Percentiles rank a stretch among this genome's conserved stretches.
phyloP scores from a whole-genome alignment of 1,284 basidiomycete species.

The Microbotryomycetes sp. region DNA sequence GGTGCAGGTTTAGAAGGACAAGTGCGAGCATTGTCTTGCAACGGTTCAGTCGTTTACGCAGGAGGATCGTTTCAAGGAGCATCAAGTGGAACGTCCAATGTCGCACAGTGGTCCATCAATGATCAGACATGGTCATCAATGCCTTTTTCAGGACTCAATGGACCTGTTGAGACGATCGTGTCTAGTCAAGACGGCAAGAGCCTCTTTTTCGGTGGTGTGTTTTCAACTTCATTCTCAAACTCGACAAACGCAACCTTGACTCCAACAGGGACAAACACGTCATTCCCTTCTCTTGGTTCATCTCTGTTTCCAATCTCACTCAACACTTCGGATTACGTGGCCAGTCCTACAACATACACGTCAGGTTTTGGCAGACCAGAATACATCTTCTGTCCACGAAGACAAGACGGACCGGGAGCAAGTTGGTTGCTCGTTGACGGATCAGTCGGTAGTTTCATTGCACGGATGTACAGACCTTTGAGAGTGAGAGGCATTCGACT shows the following conservation, averaged over 20 bases:
- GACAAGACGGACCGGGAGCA: conserved; percentile 64
- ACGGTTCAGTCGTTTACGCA: conserved; percentile 68
- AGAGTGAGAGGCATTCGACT: conserved; percentile 73
- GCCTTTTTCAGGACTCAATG: conserved; percentile 75
- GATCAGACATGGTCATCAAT: conserved; percentile 64
- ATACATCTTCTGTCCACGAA: conserved; percentile 75
- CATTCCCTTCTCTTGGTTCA: conserved; percentile 74
- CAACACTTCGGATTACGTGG: conserved; percentile 53
- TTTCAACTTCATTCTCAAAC: conserved; percentile 45
- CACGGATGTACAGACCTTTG: conserved; percentile 64
- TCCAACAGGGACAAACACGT: conserved; percentile 60
- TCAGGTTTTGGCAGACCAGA: conserved; percentile 62
- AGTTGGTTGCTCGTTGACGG: conserved; percentile 78
- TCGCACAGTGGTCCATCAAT: conserved; percentile 70
- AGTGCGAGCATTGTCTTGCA: conserved; percentile 75
- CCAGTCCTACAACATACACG: conserved; percentile 61
- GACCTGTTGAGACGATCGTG: conserved; percentile 70
- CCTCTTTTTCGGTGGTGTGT: conserved; percentile 81
- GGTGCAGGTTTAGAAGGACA: conserved; percentile 68
- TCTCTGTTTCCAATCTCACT: conserved; percentile 79
- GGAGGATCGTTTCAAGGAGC: conserved; percentile 63
- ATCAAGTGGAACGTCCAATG: conserved; percentile 49
- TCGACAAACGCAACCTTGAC: conserved; percentile 41
- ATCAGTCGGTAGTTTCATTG: conserved; percentile 61
- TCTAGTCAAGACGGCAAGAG: conserved; percentile 63